Percentiles rank a stretch among this genome's conserved stretches.
Conservation (phyloP, 148 eudicot species). For the Cornus kousa region DNA sequence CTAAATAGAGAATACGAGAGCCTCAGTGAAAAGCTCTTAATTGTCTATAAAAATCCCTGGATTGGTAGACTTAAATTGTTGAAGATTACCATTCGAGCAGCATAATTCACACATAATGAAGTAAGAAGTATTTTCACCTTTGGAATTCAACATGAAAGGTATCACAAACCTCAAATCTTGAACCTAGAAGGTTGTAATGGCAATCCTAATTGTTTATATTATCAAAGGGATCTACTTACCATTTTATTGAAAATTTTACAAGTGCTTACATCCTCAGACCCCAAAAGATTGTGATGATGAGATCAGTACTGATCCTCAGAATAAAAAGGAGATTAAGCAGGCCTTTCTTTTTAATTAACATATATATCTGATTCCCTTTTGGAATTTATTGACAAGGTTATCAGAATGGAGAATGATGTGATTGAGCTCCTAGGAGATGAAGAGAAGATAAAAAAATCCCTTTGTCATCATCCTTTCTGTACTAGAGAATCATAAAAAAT, state of each 20-base stretch:
- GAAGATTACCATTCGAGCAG: not conserved
- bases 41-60: not conserved
- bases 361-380: no score
- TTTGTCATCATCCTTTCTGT: not conserved
- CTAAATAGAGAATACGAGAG: not conserved
- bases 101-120: not conserved
- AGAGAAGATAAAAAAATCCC: not conserved
- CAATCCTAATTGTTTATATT: not conserved
- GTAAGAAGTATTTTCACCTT: not conserved
- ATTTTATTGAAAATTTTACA: no score
- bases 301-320: not conserved
- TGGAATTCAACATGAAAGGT: not conserved
- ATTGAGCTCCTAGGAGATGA: not conserved
- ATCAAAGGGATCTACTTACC: not conserved
- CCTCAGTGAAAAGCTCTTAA: not conserved
- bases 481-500: not conserved
- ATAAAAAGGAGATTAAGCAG: not conserved
- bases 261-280: not conserved
- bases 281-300: not conserved
- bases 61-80: not conserved
- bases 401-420: no score
- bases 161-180: not conserved
- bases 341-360: no score
- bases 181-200: not conserved
- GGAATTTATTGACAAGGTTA: no score